Conservation (phyloP, 2,329 filamentous ascomycete genomes). For the Aspergillus sp. region DNA sequence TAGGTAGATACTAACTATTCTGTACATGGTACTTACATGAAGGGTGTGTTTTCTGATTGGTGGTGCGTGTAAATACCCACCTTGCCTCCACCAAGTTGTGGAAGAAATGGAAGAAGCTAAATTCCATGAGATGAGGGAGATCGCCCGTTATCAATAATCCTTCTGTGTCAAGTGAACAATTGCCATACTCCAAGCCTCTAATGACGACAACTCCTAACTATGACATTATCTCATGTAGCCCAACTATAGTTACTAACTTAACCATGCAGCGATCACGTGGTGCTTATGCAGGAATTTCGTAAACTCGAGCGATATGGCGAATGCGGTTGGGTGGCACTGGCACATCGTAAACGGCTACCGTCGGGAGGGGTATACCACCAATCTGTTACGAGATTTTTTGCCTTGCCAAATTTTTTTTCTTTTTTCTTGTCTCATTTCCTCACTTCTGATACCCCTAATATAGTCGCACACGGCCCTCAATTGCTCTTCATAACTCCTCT, state of each 20-base stretch:
- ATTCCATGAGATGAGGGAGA: background rate
- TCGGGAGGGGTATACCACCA: constrained; percentile 20
- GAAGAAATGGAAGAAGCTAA: background rate
- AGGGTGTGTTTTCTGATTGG: background rate
- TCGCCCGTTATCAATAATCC: background rate
- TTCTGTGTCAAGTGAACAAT: background rate
- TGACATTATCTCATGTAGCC: too few species aligned
- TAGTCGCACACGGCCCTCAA: background rate
- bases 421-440: background rate
- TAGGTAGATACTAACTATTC: too few species aligned
- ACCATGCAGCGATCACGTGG: background rate
- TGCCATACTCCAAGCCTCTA: background rate
- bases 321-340: background rate
- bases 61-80: background rate
- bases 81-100: background rate
- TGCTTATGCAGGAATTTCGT: background rate
- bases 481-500: background rate
- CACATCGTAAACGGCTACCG: constrained; percentile 1
- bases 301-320: background rate
- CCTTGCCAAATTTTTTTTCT: background rate
- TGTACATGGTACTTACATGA: too few species aligned
- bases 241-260: too few species aligned
- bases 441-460: background rate
- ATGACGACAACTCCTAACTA: background rate
- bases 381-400: constrained; percentile 20